These are phyloP conservation scores for Eucalyptus leucophloia DNA, from an alignment of 345 rosid genomes.

Conservation along the genomic window DNA sequence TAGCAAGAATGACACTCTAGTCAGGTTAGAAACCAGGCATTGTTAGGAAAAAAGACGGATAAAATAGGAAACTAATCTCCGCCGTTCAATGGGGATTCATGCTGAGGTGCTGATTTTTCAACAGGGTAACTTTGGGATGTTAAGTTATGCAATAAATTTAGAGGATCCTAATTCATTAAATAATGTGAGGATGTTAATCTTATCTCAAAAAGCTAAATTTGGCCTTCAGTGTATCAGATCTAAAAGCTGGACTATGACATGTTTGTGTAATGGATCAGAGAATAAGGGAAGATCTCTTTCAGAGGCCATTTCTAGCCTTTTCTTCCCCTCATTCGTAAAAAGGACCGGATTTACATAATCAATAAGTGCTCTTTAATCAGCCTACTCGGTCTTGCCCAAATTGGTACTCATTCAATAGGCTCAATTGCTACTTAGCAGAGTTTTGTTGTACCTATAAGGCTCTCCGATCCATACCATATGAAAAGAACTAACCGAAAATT, in stretches of 20 bases:
- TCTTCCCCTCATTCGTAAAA: too few species aligned
- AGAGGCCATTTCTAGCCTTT: too few species aligned
- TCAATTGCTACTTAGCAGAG: background rate
- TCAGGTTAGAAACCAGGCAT: background rate
- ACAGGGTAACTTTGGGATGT: background rate
- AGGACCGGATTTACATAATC: background rate
- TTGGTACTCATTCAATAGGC: background rate
- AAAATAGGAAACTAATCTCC: background rate
- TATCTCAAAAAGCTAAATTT: background rate
- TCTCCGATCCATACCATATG: background rate
- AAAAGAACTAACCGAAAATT: background rate
- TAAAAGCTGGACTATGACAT: background rate
- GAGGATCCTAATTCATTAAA: background rate
- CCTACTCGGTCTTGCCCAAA: background rate
- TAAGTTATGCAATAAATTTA: background rate
- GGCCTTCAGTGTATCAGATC: background rate
- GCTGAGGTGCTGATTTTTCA: background rate
- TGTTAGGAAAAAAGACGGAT: background rate
- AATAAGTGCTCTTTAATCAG: background rate
- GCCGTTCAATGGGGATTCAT: background rate
- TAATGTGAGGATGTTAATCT: background rate
- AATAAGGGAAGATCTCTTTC: background rate
- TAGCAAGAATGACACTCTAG: background rate
- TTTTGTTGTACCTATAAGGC: background rate
- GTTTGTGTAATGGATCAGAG: background rate